Base-by-base conservation (phyloP, 495 filamentous ascomycete species). In the Neurospora sp. region DNA sequence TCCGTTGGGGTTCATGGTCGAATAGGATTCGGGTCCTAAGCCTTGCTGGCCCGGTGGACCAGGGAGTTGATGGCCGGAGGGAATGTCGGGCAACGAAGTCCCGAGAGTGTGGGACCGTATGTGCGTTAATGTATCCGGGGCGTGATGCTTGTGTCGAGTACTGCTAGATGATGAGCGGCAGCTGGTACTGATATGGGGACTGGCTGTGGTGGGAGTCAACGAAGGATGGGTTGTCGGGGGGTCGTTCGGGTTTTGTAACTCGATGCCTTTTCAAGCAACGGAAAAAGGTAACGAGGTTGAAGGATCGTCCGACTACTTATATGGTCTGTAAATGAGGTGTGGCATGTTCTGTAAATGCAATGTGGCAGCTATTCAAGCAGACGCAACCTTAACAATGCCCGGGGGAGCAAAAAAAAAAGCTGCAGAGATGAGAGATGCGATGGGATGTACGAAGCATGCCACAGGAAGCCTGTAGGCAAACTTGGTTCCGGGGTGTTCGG, bases 1-100 rank as follows among this genome's bases (percentile, higher is more conserved):
- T 65, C 75, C 53, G 69, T 86, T 84, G 77, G 92, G 89, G 83
- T 98, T 97, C 93, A 99, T 97, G 81, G 88, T 91, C 84, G 85
- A 83, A 81, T 93, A 89, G 53, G 87, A 84, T 10, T 88, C 82
- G 82, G 87, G 87, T 74, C 81, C 84, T 69, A 82, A 78, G 73
- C 81, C 79, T 42, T 81, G 75, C n/a, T 87, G 83, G 71, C 74
- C 76, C 53, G 76, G 76, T 39, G 82, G 80, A 70, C 83, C 82
- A 8, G 80, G 78, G 68, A 83, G 78, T 61, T 82, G 78, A 75
- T 77, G 79, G 73, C 78, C 78, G 39, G 80, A 44, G 42, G 80
- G 82, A 27, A 87, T 81, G 74, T 77, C 83, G 69, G 86, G 86
- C 38, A 86, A 80, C 10, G 77, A 73, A 1, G 78, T 73, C 12